phyloP scores from a whole-genome alignment of 805 yeast genomes.

The Kazachstania psychrophila region DNA sequence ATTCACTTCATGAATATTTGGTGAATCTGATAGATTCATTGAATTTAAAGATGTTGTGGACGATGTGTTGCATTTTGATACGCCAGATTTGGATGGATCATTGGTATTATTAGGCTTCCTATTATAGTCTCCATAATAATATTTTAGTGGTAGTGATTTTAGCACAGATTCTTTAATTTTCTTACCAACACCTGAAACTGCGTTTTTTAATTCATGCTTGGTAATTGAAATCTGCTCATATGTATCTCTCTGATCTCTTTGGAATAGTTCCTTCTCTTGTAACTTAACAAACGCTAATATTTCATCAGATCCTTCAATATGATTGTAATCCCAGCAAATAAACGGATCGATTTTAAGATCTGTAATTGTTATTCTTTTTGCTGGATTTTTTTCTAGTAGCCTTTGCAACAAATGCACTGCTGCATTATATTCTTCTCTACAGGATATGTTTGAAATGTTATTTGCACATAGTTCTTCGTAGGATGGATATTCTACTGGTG shows the following conservation, averaged over 20 bases:
- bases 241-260: conserved; percentile 22
- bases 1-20: no score
- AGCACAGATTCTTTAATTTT: conserved; percentile 37
- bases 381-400: conserved; percentile 64
- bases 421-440: conserved; percentile 38
- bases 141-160: conserved; percentile 7
- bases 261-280: conserved; percentile 14
- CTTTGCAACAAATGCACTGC: conserved; percentile 50
- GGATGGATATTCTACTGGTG: conserved; percentile 49
- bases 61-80: not conserved
- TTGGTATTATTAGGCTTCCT: not conserved
- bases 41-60: not conserved
- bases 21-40: not conserved
- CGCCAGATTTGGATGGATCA: not conserved
- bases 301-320: conserved; percentile 9
- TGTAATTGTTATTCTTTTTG: conserved; percentile 54
- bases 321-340: conserved; percentile 36
- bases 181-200: conserved; percentile 74
- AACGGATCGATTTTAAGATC: conserved; percentile 78
- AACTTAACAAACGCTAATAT: conserved; percentile 16
- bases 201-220: conserved; percentile 61
- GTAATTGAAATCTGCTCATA: conserved; percentile 47
- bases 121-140: not conserved
- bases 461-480: conserved; percentile 22
- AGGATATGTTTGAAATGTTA: conserved; percentile 27